Base-by-base conservation (phyloP, 2,329 filamentous ascomycete species). In the Tothia fuscella region DNA sequence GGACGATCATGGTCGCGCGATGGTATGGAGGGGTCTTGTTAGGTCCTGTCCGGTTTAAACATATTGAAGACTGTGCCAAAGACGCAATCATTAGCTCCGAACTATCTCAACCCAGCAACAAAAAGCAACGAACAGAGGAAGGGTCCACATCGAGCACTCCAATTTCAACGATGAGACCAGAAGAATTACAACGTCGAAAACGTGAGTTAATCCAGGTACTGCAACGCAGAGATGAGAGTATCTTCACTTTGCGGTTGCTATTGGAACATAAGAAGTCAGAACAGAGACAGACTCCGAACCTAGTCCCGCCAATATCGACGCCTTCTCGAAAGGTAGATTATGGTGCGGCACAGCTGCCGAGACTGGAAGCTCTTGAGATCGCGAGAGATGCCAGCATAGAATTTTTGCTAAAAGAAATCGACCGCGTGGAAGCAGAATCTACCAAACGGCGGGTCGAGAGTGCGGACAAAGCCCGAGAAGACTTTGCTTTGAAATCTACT, bases 21-120 rank as follows among this genome's bases (percentile, higher is more conserved):
- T 74, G 70, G 70, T 74, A 70, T 48, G 70, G 71, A 2, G 71
- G 71, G 1, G 57, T 65, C 3, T 62, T 71, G 50, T 59, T 74
- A 7, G 71, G 71, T 0, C 70, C 68, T 2, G 62, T 69, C 13
- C 53, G 71, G 13, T 74, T 74, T 47, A 62, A 60, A 38, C 69
- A 72, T 45, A 70, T 74, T 21, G 68, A 72, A 49, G 62, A 54
- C 19, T 61, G 56, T 24, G 70, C 69, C 2, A 59, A 61, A 43
- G 64, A 66, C 42, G 69, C 68, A 2, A 62, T 74, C 14, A 50
- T n/a, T n/a, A n/a, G n/a, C n/a, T n/a, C n/a, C n/a, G n/a, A n/a
- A n/a, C n/a, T n/a, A n/a, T n/a, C n/a, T n/a, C n/a, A n/a, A n/a
- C n/a, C n/a, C n/a, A n/a, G n/a, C n/a, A n/a, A n/a, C n/a, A 58